These are phyloP conservation scores for Penicillium robsamsonii DNA, from an alignment of 495 filamentous ascomycete species.

Conservation along the genomic window DNA sequence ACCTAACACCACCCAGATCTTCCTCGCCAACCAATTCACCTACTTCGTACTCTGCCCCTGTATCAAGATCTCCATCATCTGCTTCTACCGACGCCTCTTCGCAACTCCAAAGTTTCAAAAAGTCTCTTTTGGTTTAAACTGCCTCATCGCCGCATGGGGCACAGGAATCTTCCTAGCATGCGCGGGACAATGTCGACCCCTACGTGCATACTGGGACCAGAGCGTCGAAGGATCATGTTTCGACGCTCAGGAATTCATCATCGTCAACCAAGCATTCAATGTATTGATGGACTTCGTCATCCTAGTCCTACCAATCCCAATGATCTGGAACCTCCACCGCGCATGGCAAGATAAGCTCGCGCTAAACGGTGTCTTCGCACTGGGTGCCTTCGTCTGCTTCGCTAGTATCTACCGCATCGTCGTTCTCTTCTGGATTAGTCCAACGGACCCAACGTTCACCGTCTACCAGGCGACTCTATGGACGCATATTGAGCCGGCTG, in stretches of 20 bases:
- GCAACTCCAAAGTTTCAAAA: conserved; percentile 37
- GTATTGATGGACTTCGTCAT: conserved; percentile 46
- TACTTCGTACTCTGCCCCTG: conserved; percentile 43
- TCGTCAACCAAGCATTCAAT: conserved; percentile 47
- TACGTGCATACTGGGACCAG: conserved; percentile 43
- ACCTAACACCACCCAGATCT: conserved; percentile 33
- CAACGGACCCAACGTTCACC: conserved; percentile 43
- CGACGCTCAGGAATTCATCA: conserved; percentile 36
- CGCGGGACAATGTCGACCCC: conserved; percentile 42
- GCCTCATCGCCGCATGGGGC: conserved; percentile 37
- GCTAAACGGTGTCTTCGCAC: conserved; percentile 46
- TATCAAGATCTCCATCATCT: conserved; percentile 47
- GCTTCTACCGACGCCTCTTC: conserved; percentile 50
- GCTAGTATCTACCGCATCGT: conserved; percentile 53
- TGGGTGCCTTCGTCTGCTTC: conserved; percentile 50
- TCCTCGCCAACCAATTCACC: conserved; percentile 46
- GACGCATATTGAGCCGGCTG: conserved; percentile 57
- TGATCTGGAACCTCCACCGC: conserved; percentile 47
- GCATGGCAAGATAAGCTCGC: conserved; percentile 46
- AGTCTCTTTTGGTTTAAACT: conserved; percentile 30
- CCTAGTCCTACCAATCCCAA: conserved; percentile 38
- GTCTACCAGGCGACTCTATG: conserved; percentile 54
- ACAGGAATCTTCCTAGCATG: conserved; percentile 39
- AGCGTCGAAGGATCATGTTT: conserved; percentile 37
- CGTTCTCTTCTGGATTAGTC: conserved; percentile 54